phyloP scores from a whole-genome alignment of 108 stramenopile genomes.

The Mayamaea pseudoterrestris region DNA sequence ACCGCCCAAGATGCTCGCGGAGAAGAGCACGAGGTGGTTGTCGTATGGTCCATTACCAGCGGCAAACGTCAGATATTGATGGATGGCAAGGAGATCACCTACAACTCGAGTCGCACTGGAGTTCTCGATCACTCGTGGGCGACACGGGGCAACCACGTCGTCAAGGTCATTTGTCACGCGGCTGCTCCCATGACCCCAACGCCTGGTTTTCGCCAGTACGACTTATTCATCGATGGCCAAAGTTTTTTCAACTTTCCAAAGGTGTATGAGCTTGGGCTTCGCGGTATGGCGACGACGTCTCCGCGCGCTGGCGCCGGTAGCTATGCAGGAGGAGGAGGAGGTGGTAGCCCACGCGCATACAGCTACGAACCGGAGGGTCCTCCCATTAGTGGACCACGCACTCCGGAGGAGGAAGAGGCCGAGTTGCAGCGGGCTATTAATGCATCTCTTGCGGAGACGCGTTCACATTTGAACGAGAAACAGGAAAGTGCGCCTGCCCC shows the following conservation, averaged over 20 bases:
- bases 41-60: conserved; percentile 77
- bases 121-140: conserved; percentile 83
- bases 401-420: conserved; percentile 39
- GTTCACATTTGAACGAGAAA: conserved; percentile 13
- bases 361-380: conserved; percentile 2
- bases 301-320: too few relatives aligned
- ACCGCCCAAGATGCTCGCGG: conserved; percentile 80
- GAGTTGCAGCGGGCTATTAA: conserved; percentile 61
- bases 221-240: conserved; percentile 83
- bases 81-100: conserved; percentile 77
- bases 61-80: conserved; percentile 69
- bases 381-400: conserved; percentile 6
- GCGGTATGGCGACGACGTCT: conserved; percentile 18
- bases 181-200: conserved; percentile 59
- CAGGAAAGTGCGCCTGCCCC: conserved; percentile 3
- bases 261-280: conserved; percentile 68
- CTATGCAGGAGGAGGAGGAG: conserved; percentile 5
- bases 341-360: not conserved
- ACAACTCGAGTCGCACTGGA: conserved; percentile 34
- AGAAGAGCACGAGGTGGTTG: conserved; percentile 83
- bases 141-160: conserved; percentile 77
- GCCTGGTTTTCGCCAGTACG: conserved; percentile 83
- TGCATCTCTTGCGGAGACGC: conserved; percentile 40
- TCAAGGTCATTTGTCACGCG: conserved; percentile 79
- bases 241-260: conserved; percentile 81